Evolutionary conservation across 139 green algal species (phyloP), one percentile per base, ranked within the genome.

Genomic region (Closterium sp.): DNA sequence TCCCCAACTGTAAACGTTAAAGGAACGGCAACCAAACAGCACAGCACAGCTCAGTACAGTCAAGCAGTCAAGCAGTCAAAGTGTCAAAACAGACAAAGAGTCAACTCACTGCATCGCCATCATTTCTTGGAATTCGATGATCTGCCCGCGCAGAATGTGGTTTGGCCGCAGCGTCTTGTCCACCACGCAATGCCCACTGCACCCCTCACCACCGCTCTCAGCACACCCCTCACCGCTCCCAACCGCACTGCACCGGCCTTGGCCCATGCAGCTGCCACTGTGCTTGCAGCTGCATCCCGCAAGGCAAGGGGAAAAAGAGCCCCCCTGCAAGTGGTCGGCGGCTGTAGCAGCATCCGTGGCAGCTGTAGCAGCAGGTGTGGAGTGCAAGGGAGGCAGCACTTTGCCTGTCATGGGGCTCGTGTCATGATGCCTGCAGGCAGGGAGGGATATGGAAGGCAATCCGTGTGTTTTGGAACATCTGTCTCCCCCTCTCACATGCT

Each of bases 81-180:
- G n/a, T n/a, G n/a, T n/a, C n/a, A n/a, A n/a, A n/a, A n/a, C n/a
- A n/a, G n/a, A n/a, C n/a, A n/a, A 62, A 5, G 7, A 62, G 5
- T 62, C 42, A 62, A 62, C 42, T 62, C 42, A 62, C 42, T 62
- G 42, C 42, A 62, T 62, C 42, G 42, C 22, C 17, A 92, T 30
- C 6, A 7, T 7, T 50, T 92, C 89, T 4, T 31, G 28, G 70
- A 89, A 92, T 50, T 92, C 89, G 9, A 92, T 88, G 24, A 92
- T 92, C 29, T 92, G 89, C 30, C 90, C 30, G 24, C 90, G 85
- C 90, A 92, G 90, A 27, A 92, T 90, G 86, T 92, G 90, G 31
- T 92, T 92, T 5, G 90, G 90, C 2, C 90, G 90, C 24, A 92
- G 90, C 32, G 90, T 92, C 73, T 92, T 92, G 90, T 92, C 90